A percentile compares a stretch with the other conserved stretches of the same genome.
phyloP scores from a whole-genome alignment of 1,284 basidiomycete genomes.

The Blastosporella zonata region DNA sequence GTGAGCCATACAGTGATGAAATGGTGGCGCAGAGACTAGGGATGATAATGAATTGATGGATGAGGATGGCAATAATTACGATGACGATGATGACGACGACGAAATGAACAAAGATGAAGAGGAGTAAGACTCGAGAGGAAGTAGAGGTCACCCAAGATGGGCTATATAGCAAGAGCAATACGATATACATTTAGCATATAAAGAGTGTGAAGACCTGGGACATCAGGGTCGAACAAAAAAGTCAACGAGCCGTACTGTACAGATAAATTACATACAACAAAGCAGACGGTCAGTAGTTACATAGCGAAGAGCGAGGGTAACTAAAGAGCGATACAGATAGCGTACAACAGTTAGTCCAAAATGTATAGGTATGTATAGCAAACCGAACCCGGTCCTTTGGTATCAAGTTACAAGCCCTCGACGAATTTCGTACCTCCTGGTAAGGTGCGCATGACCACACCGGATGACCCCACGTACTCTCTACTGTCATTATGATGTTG shows the following conservation, averaged over 20 bases:
- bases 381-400: neutral
- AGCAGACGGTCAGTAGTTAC: neutral
- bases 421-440: slow-evolving; percentile 41
- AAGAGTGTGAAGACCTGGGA: too few relatives aligned
- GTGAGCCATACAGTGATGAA: slow-evolving; percentile 2
- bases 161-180: too few relatives aligned
- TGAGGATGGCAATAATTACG: neutral
- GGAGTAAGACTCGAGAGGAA: neutral
- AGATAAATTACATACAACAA: neutral
- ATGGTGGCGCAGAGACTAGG: neutral
- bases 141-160: too few relatives aligned
- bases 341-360: neutral
- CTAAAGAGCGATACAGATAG: neutral
- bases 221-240: too few relatives aligned
- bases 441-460: slow-evolving; percentile 36
- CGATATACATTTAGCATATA: too few relatives aligned
- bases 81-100: neutral
- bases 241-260: too few relatives aligned
- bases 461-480: slow-evolving; percentile 33
- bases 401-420: slow-evolving; percentile 32
- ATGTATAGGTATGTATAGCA: neutral
- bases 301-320: neutral
- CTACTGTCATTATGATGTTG: slow-evolving; percentile 24
- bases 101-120: neutral
- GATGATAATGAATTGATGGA: too few relatives aligned